Evolutionary conservation across 1,139 yeast species (phyloP), one percentile per base, ranked within the genome.

Genomic region (Yarrowia galli): DNA sequence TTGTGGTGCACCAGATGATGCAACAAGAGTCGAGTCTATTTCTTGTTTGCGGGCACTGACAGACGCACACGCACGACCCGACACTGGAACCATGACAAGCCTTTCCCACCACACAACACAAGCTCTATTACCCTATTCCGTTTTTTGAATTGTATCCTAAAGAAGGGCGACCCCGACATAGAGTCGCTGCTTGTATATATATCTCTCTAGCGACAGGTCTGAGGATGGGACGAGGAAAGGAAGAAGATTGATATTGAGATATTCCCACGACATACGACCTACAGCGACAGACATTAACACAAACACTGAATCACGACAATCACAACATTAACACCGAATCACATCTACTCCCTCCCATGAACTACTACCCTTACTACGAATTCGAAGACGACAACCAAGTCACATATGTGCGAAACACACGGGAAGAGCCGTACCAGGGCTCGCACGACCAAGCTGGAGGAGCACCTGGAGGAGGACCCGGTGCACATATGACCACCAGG

Each of bases 401-500:
- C 56, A 61, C 66, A 35, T 61, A 61, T 36, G 66, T 61, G 38
- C 66, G 66, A 0, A 61, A 48, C 56, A 61, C 66, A 18, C 54
- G 66, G 25, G 66, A 61, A 16, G 66, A 48, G 66, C 54, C 66
- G 23, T 61, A 58, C 66, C 66, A 61, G 54, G 66, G 56, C 25
- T 20, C 54, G n/a, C 35, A 36, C 23, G 56, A 36, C 5, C 40
- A 28, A 28, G 38, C 32, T 40, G 18, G 28, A 2, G 23, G 20
- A 2, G 65, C 42, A 13, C 36, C 48, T 3, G 48, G 48, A 13
- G 22, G n/a, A 3, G 28, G 28, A 7, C 28, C 28, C 22, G n/a
- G 20, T 45, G 20, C 13, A 2, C 54, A 46, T 23, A 32, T 58
- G 51, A 58, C 71, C 16, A 65, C 70, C 20, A 71, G 76, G 38